A percentile compares a stretch with the other conserved stretches of the same genome.
These are phyloP conservation scores for Flaveria linearis DNA, from an alignment of 129 eudicot species.

Conservation along the genomic window DNA sequence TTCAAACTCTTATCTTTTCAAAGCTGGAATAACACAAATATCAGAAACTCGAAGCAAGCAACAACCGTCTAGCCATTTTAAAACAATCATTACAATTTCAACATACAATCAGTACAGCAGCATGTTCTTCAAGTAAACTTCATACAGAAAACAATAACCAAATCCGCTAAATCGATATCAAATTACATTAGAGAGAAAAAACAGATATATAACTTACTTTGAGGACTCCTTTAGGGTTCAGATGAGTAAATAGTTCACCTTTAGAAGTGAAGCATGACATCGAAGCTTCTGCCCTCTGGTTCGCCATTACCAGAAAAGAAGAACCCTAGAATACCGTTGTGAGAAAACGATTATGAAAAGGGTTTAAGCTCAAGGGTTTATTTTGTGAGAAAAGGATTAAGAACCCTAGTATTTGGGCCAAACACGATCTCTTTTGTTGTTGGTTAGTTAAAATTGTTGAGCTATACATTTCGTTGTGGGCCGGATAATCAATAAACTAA, in stretches of 20 bases:
- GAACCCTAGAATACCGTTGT: constrained; percentile 30
- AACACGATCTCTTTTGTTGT: too few species aligned
- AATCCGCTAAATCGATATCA: not conserved
- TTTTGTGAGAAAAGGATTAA: not conserved
- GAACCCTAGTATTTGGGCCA: constrained; percentile 11
- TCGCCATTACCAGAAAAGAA: constrained; percentile 40
- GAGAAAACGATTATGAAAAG: not conserved
- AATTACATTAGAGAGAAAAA: not conserved
- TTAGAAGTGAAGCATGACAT: constrained; percentile 44
- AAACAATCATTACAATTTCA: not conserved
- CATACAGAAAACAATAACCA: not conserved
- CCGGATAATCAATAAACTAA: not conserved
- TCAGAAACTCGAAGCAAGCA: not conserved
- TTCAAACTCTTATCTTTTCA: not conserved
- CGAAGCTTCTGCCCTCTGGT: constrained; percentile 22
- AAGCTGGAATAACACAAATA: not conserved
- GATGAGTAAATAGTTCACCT: constrained; percentile 48
- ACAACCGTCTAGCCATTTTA: not conserved
- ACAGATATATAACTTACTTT: constrained; percentile 35
- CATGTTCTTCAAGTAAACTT: not conserved
- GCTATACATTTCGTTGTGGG: not conserved
- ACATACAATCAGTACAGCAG: not conserved
- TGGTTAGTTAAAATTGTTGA: not conserved
- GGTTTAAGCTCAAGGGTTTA: constrained; percentile 30
- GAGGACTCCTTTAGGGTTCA: constrained; percentile 35